These are phyloP conservation scores for Epichloe glyceriae DNA, from an alignment of 2,329 filamentous ascomycete genomes.

Conservation along the genomic window DNA sequence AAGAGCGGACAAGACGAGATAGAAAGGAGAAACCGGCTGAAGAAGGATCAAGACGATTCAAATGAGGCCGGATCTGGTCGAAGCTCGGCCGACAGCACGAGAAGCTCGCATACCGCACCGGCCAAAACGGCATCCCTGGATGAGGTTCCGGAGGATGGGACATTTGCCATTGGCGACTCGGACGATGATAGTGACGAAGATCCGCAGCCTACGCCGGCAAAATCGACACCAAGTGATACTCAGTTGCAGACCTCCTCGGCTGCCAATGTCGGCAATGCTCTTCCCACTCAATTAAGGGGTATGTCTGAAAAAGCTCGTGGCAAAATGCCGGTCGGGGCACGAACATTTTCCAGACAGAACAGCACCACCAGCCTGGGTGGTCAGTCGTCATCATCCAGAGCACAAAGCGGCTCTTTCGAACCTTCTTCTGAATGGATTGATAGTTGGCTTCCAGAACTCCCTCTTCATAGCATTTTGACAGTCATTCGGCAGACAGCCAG, in stretches of 20 bases:
- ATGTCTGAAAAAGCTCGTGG: conserved; percentile 97
- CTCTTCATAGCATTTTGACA: conserved; percentile 73
- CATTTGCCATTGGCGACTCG: conserved; percentile 85
- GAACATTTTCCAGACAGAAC: conserved; percentile 80
- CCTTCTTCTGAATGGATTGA: conserved; percentile 82
- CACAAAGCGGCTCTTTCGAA: conserved; percentile 49
- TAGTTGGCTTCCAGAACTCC: conserved; percentile 82
- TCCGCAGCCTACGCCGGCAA: conserved; percentile 42
- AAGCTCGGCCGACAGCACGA: conserved; percentile 54
- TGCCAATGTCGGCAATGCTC: conserved; percentile 57
- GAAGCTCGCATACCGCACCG: conserved; percentile 38
- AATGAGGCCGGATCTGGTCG: conserved; percentile 37
- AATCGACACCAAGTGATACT: conserved; percentile 51
- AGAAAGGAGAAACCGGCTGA: conserved; percentile 59
- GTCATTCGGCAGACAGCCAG: conserved; percentile 55
- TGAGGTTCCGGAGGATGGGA: conserved; percentile 46
- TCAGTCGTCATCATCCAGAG: conserved; percentile 44
- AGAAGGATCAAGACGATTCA: conserved; percentile 44
- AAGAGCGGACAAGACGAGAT: conserved; percentile 89
- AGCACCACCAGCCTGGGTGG: conserved; percentile 70
- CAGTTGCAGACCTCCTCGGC: conserved; percentile 56
- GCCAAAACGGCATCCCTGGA: conserved; percentile 16
- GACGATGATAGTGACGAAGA: conserved; percentile 49
- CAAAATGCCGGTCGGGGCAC: conserved; percentile 78
- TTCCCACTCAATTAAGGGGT: conserved; percentile 70